Evolutionary conservation across 1,284 basidiomycete species (phyloP).

Genomic region (Marasmius sp.): DNA sequence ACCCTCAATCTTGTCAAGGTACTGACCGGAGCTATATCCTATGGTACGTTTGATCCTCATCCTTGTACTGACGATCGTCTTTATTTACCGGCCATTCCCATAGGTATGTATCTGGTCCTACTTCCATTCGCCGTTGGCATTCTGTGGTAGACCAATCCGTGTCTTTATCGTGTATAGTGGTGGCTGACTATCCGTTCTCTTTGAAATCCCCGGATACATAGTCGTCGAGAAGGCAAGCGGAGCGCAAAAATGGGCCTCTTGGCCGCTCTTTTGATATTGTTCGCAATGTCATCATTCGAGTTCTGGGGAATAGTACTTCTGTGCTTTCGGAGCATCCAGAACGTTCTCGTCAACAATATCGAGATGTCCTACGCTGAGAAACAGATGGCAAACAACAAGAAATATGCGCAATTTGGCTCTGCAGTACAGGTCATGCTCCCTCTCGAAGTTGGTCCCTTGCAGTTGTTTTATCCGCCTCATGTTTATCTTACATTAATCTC

Average conservation of each 20-base stretch:
- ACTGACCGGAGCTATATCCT: background rate
- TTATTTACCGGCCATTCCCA: background rate
- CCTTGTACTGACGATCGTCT: no score
- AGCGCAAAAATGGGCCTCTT: background rate
- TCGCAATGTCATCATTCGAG: background rate
- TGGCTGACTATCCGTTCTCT: background rate
- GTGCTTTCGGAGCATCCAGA: background rate
- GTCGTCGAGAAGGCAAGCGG: background rate
- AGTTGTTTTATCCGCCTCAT: background rate
- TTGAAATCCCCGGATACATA: background rate
- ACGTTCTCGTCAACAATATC: background rate
- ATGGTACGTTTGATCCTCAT: background rate
- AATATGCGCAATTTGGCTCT: background rate
- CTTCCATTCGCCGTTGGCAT: background rate
- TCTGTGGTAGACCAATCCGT: background rate
- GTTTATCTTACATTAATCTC: background rate
- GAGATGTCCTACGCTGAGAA: background rate
- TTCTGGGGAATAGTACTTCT: background rate
- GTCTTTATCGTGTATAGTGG: background rate
- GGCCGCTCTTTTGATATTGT: background rate
- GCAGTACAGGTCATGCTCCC: background rate
- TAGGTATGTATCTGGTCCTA: background rate
- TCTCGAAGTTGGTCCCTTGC: background rate
- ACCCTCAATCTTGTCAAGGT: background rate
- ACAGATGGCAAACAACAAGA: background rate